Conservation (phyloP, 1,284 basidiomycete genomes). For the Termitomyces sp. region DNA sequence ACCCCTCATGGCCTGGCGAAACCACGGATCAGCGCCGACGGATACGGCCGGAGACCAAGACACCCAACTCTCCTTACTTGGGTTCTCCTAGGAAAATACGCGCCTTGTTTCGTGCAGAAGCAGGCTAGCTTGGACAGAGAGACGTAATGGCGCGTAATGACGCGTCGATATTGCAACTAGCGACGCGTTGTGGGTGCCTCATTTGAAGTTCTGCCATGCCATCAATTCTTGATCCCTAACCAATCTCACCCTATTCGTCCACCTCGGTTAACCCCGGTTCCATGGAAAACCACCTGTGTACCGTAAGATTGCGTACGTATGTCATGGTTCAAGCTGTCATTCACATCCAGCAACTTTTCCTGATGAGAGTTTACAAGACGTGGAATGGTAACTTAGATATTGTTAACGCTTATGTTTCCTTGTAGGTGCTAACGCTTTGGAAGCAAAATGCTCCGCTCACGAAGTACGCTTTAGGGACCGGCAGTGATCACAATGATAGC, state of each 20-base stretch:
- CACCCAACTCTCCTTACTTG: slow-evolving; percentile 10
- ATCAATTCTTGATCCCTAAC: slow-evolving; percentile 18
- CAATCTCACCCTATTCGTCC: slow-evolving; percentile 24
- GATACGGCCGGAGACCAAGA: slow-evolving; percentile 18
- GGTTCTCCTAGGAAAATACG: slow-evolving; percentile 15
- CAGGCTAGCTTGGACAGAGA: slow-evolving; percentile 1
- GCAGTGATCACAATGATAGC: slow-evolving; percentile 4
- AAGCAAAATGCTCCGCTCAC: slow-evolving; percentile 4
- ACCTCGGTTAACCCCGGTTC: slow-evolving; percentile 18
- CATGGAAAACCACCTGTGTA: slow-evolving; percentile 12
- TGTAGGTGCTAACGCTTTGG: too few relatives aligned
- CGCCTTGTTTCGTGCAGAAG: slow-evolving; percentile 18
- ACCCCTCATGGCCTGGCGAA: slow-evolving; percentile 18
- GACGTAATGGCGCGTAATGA: slow-evolving; percentile 38
- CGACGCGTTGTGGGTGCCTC: slow-evolving; percentile 22
- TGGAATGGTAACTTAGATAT: background rate
- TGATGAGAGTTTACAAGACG: background rate
- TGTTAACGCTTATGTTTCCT: too few relatives aligned
- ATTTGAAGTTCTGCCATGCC: slow-evolving; percentile 14
- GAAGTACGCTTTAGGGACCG: background rate
- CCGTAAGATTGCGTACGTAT: background rate
- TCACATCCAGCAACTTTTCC: background rate
- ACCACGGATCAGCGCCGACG: slow-evolving; percentile 31
- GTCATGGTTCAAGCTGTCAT: background rate
- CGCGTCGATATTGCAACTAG: slow-evolving; percentile 27